Conservation (phyloP, 441 rosid genomes). For the Euphorbia celastroides region DNA sequence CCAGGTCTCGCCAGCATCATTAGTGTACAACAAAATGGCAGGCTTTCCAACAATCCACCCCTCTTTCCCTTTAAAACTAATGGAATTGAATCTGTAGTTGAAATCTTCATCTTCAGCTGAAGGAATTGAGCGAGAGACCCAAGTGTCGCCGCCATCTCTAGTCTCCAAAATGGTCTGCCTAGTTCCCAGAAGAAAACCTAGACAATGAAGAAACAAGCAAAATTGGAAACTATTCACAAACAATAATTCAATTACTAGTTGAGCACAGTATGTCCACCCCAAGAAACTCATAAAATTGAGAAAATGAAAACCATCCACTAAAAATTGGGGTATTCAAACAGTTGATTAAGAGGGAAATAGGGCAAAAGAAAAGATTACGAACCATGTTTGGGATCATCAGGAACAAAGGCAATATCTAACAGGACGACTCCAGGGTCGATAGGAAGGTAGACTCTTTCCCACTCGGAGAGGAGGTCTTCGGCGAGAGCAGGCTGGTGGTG, state of each 20-base stretch:
- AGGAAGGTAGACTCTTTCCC: slow-evolving; percentile 77
- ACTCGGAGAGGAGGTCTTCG: slow-evolving; percentile 60
- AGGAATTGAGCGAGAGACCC: slow-evolving; percentile 76
- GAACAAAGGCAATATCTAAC: slow-evolving; percentile 88
- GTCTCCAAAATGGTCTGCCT: slow-evolving; percentile 96
- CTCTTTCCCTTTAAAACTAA: slow-evolving; percentile 80
- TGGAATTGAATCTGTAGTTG: slow-evolving; percentile 86
- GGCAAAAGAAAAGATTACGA: not conserved
- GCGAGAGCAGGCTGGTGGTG: slow-evolving; percentile 22
- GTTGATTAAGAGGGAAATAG: not conserved
- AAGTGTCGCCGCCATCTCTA: slow-evolving; percentile 72
- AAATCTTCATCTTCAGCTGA: slow-evolving; percentile 97
- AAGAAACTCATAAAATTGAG: no score
- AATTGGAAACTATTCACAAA: no score
- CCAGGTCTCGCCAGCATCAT: slow-evolving; percentile 82
- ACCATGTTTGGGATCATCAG: slow-evolving; percentile 76
- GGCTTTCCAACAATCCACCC: slow-evolving; percentile 98
- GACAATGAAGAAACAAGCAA: not conserved
- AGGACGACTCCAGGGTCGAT: slow-evolving; percentile 98
- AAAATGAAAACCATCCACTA: no score
- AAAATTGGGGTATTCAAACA: not conserved
- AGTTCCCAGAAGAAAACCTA: slow-evolving; percentile 80
- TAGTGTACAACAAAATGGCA: slow-evolving; percentile 73
- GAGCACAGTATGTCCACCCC: no score
- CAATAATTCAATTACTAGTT: not conserved